Evolutionary conservation across 208 protist species (phyloP).

Genomic region (Acanthamoeba triangularis): DNA sequence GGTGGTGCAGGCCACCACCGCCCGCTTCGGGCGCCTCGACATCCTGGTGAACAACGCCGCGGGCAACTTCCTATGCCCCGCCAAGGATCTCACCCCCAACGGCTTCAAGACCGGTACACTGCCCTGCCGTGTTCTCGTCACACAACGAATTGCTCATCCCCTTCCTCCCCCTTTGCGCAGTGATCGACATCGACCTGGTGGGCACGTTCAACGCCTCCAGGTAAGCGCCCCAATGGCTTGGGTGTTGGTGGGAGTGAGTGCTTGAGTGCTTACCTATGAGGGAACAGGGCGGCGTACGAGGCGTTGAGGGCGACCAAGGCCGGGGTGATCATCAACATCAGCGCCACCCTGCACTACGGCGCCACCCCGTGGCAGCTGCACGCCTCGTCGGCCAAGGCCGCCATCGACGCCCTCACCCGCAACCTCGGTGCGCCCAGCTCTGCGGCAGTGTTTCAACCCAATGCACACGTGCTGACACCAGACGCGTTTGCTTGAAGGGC

Average conservation of each 20-base stretch:
- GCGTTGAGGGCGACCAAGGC: conserved; percentile 68
- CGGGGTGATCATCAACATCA: conserved; percentile 85
- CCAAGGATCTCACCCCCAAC: conserved; percentile 78
- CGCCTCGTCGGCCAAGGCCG: conserved; percentile 75
- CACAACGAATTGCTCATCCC: not conserved
- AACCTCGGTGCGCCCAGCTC: not conserved
- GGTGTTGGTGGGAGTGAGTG: too few species aligned
- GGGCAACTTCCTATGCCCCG: conserved; percentile 84
- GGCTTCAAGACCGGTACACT: conserved; percentile 81
- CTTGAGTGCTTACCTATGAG: not conserved
- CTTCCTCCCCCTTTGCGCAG: not conserved
- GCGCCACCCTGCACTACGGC: conserved; percentile 80
- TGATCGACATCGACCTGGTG: conserved; percentile 81
- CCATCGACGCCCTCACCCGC: conserved; percentile 76
- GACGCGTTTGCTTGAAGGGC: conserved; percentile 38
- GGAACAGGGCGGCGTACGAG: conserved; percentile 38
- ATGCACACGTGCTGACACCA: not conserved
- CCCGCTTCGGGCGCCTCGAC: conserved; percentile 44
- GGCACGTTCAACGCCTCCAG: conserved; percentile 82
- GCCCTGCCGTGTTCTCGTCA: not conserved
- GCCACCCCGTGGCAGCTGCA: conserved; percentile 81
- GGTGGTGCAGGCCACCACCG: not conserved
- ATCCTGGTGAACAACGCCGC: conserved; percentile 85
- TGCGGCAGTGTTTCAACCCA: not conserved
- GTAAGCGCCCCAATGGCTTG: not conserved